phyloP scores from a whole-genome alignment of 2,329 filamentous ascomycete genomes.

The Paecilomyces dactylethromorphus region DNA sequence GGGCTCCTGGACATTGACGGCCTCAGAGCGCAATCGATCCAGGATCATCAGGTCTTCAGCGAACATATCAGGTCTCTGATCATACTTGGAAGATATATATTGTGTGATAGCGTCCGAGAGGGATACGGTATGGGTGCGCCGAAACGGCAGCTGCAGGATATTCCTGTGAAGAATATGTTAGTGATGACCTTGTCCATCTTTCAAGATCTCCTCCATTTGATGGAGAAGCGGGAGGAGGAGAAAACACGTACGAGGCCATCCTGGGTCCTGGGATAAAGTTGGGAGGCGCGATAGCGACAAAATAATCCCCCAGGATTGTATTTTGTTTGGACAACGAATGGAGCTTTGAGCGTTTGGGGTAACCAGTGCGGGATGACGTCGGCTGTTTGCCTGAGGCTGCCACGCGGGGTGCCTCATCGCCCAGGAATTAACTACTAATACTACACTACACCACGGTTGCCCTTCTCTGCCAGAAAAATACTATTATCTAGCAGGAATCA shows the following conservation, averaged over 20 bases:
- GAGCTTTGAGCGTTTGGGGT: neutral
- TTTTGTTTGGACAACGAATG: conserved; percentile 1
- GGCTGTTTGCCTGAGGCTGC: neutral
- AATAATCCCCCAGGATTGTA: neutral
- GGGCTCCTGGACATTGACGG: conserved; percentile 81
- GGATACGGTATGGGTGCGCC: conserved; percentile 71
- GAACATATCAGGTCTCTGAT: conserved; percentile 98
- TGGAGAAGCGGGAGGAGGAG: neutral
- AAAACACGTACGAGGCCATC: conserved; percentile 29
- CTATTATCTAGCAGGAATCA: too few species aligned
- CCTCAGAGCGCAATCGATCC: conserved; percentile 73
- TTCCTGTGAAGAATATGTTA: conserved; percentile 25
- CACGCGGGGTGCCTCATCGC: neutral
- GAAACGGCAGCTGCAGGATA: conserved; percentile 74
- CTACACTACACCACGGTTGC: too few species aligned
- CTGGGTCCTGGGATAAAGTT: conserved; percentile 3
- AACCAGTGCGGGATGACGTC: neutral
- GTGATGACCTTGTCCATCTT: neutral
- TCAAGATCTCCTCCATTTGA: neutral
- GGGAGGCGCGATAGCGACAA: neutral
- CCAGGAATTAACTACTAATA: too few species aligned
- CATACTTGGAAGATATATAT: conserved; percentile 97
- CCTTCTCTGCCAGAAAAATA: too few species aligned
- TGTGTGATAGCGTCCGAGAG: conserved; percentile 79
- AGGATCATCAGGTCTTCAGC: conserved; percentile 79